phyloP scores from a whole-genome alignment of 1,284 basidiomycete genomes.

The Pholiota adiposa region DNA sequence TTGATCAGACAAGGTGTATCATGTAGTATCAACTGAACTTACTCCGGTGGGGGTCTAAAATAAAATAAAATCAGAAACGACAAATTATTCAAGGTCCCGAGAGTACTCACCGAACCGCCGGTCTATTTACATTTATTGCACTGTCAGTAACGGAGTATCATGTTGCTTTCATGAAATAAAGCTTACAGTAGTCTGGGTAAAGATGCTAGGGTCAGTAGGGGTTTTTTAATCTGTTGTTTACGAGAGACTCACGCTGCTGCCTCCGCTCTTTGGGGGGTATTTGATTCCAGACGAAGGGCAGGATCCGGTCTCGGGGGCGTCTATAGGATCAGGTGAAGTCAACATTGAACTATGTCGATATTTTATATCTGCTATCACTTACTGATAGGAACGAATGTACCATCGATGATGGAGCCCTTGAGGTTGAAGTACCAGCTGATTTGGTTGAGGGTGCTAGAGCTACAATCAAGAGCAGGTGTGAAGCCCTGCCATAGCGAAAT shows the following conservation, averaged over 20 bases:
- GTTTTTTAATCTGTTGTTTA: neutral
- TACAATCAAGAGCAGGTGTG: constrained; percentile 64
- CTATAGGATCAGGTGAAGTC: constrained; percentile 34
- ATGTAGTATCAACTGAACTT: neutral
- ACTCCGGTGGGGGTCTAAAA: constrained; percentile 15
- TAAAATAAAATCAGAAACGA: neutral
- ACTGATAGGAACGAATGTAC: constrained; percentile 65
- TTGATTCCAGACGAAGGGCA: constrained; percentile 64
- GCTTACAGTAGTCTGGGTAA: constrained; percentile 11
- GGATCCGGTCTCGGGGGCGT: constrained; percentile 52
- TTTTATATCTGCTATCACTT: constrained; percentile 25
- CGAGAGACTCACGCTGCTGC: constrained; percentile 20
- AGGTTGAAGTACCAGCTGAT: constrained; percentile 74
- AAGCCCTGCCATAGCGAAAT: constrained; percentile 37
- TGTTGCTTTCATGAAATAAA: neutral
- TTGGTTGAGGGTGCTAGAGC: constrained; percentile 47
- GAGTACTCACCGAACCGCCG: constrained; percentile 1
- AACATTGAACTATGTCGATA: neutral
- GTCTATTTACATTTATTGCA: constrained; percentile 1
- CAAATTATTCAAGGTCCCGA: neutral
- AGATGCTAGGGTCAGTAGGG: neutral
- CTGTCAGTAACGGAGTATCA: neutral
- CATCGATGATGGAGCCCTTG: constrained; percentile 69
- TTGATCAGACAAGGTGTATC: neutral
- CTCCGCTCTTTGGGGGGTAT: constrained; percentile 63